These are phyloP conservation scores for Nicotiana obtusifolia DNA, from an alignment of 257 asterid species.

Conservation along the genomic window DNA sequence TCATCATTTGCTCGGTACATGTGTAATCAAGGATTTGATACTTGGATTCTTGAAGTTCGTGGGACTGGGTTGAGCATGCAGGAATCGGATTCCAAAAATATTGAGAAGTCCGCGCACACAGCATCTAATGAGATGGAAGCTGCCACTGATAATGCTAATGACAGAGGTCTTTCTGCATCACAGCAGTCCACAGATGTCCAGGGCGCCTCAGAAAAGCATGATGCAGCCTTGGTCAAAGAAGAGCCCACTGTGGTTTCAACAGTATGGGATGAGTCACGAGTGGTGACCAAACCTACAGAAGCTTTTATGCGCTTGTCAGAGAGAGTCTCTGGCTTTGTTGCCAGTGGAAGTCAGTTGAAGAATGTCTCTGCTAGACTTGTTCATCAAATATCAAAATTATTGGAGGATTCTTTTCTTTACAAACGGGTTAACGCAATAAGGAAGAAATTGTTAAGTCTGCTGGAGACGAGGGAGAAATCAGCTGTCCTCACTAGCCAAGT, in stretches of 20 bases:
- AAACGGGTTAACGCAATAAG: conserved; percentile 54
- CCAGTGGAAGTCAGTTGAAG: conserved; percentile 63
- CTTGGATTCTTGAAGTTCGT: conserved; percentile 94
- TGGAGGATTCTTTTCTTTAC: conserved; percentile 61
- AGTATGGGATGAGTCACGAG: conserved; percentile 63
- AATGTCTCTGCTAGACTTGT: conserved; percentile 64
- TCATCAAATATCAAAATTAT: conserved; percentile 62
- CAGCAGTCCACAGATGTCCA: conserved; percentile 30
- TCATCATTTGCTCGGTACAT: conserved; percentile 95
- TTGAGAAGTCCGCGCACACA: conserved; percentile 55
- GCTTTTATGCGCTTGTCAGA: conserved; percentile 67
- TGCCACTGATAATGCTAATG: conserved; percentile 39
- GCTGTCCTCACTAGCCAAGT: conserved; percentile 52
- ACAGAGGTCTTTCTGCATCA: conserved; percentile 30
- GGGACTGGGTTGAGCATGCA: conserved; percentile 87
- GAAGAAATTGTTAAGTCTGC: conserved; percentile 43
- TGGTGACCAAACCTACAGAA: conserved; percentile 62
- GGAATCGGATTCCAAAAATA: conserved; percentile 44
- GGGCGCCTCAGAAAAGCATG: conserved; percentile 29
- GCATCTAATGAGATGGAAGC: conserved; percentile 57
- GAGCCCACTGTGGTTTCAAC: conserved; percentile 40
- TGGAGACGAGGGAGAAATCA: conserved; percentile 62
- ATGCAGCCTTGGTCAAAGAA: conserved; percentile 29
- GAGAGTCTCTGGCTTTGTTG: conserved; percentile 81
- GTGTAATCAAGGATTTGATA: conserved; percentile 98